Conservation (phyloP, 192 early-diverging fungal genomes). For the Coemansia asiatica region DNA sequence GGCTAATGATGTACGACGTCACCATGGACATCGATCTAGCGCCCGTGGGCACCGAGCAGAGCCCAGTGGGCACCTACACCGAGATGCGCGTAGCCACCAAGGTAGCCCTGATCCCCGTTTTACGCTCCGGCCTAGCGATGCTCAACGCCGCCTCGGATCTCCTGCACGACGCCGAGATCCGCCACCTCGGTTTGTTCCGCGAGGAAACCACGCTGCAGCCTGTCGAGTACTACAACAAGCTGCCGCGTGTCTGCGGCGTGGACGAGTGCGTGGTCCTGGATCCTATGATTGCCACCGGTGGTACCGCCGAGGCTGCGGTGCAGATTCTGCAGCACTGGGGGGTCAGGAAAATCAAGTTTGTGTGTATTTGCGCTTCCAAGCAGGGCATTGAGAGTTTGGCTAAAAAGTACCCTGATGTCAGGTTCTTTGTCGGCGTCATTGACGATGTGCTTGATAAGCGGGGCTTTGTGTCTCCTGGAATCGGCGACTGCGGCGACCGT, state of each 20-base stretch:
- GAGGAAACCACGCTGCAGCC: conserved; percentile 79
- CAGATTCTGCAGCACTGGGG: conserved; percentile 82
- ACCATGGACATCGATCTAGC: conserved; percentile 50
- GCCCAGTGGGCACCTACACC: conserved; percentile 56
- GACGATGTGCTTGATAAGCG: conserved; percentile 60
- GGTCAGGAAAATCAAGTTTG: conserved; percentile 67
- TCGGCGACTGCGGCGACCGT: conserved; percentile 72
- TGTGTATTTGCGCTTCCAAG: conserved; percentile 61
- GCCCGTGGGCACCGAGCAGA: conserved; percentile 28
- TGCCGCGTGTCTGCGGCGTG: conserved; percentile 66
- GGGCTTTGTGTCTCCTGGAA: conserved; percentile 63
- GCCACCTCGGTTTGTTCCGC: conserved; percentile 79
- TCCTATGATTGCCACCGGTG: conserved; percentile 82
- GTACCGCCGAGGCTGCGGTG: conserved; percentile 74
- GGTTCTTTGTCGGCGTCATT: conserved; percentile 58
- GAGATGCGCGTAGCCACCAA: conserved; percentile 31
- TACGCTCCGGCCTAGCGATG: conserved; percentile 65
- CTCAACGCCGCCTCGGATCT: conserved; percentile 59
- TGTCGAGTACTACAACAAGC: conserved; percentile 93
- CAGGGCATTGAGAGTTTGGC: conserved; percentile 54
- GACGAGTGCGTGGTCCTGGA: conserved; percentile 75
- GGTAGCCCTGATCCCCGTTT: conserved; percentile 63
- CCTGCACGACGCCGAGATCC: conserved; percentile 68
- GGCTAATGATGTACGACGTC: conserved; percentile 66
- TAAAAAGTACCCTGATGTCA: conserved; percentile 58